Evolutionary conservation across 139 green algal species (phyloP), one percentile per base, ranked within the genome.

Genomic region (Auxenochlorella pyrenoidosa): DNA sequence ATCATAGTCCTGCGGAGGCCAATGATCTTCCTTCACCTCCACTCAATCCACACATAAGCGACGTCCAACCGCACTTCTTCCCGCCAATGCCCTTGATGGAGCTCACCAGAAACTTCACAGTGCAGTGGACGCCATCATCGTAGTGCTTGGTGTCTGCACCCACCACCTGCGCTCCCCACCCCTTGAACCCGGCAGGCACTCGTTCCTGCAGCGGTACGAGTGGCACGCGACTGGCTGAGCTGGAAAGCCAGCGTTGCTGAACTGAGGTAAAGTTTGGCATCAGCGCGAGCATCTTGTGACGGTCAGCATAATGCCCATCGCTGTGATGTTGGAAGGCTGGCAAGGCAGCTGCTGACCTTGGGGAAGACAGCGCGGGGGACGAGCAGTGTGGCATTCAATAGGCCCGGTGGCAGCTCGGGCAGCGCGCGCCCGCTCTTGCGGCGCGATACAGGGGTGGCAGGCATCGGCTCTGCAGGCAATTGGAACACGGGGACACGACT

Each of bases 51-150:
- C n/a, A n/a, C n/a, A n/a, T n/a, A n/a, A n/a, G n/a, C n/a, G n/a
- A n/a, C n/a, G n/a, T n/a, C n/a, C n/a, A n/a, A n/a, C n/a, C n/a
- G n/a, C n/a, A n/a, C n/a, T n/a, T n/a, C n/a, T n/a, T n/a, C n/a
- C n/a, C n/a, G n/a, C n/a, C n/a, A n/a, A n/a, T n/a, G n/a, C n/a
- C n/a, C n/a, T n/a, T n/a, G 5, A 10, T 0, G 19, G 8, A 34
- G 71, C 72, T 34, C 40, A 59, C 73, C 73, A 60, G 41, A 38
- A 85, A 85, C 38, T 59, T 21, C 36, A 85, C 79, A 75, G 44
- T 41, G 36, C 75, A 21, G 79, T 85, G 79, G 21, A 40, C 28
- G 16, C 79, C 79, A 43, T 85, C 79, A 6, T 41, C 44, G 38
- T 70, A 22, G 12, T 26, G n/a, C 36, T 58, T 30, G 0, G 34